Evolutionary conservation across 495 filamentous ascomycete genomes (phyloP).

Genomic region (Trypethelium eluteriae): DNA sequence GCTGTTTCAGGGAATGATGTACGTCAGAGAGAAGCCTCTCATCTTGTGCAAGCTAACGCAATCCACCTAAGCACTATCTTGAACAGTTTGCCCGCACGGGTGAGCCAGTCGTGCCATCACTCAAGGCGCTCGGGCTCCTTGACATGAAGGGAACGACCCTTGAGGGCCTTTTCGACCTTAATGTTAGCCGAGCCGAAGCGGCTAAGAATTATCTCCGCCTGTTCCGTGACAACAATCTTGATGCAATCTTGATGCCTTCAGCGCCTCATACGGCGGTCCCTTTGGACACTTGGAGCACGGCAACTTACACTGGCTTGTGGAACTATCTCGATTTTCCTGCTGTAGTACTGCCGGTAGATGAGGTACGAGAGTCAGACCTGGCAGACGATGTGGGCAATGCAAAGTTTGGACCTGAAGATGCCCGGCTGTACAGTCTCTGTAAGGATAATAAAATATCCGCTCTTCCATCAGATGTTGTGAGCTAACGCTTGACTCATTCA

Average conservation of each 20-base stretch:
- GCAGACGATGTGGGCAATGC: constrained; percentile 9
- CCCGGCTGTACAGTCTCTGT: constrained; percentile 11
- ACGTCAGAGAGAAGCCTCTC: constrained; percentile 17
- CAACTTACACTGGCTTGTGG: constrained; percentile 9
- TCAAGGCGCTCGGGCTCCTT: constrained; percentile 19
- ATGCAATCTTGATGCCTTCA: constrained; percentile 42
- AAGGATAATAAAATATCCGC: constrained; percentile 5
- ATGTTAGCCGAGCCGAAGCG: constrained; percentile 25
- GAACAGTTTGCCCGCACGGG: constrained; percentile 15
- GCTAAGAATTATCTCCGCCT: constrained; percentile 32
- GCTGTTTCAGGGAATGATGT: constrained; percentile 19
- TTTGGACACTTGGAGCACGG: constrained; percentile 35
- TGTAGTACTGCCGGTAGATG: constrained; percentile 4
- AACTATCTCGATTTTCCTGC: constrained; percentile 13
- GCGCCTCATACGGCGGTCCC: constrained; percentile 43
- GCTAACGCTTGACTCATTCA: constrained; percentile 9
- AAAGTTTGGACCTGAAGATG: constrained; percentile 11
- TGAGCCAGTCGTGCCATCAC: constrained; percentile 27
- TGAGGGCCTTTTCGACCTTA: constrained; percentile 31
- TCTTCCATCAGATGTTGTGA: constrained; percentile 7
- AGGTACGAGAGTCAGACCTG: constrained; percentile 10
- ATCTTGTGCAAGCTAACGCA: constrained; percentile 4
- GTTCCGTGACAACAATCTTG: constrained; percentile 34
- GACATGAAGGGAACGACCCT: constrained; percentile 23
- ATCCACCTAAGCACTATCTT: constrained; percentile 13